Evolutionary conservation across 805 yeast species (phyloP).

Genomic region (Barnettozyma sp.): DNA sequence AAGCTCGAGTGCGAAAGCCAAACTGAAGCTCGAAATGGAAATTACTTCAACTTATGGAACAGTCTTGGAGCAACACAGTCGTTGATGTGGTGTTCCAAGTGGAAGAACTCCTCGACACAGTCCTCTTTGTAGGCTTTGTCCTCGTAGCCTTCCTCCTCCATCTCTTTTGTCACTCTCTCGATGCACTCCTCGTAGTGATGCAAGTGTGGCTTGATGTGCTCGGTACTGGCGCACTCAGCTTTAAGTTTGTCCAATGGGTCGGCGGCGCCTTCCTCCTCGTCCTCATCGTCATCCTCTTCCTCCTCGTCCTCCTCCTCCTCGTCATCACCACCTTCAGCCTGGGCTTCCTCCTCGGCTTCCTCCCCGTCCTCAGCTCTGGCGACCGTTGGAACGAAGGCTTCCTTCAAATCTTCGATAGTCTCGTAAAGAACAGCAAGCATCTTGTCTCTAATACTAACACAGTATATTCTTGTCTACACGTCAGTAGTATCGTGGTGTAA

Average conservation of each 20-base stretch:
- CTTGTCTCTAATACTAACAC: no score
- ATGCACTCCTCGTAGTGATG: conserved; percentile 94
- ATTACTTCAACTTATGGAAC: conserved; percentile 75
- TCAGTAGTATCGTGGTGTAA: not conserved
- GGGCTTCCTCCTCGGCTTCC: conserved; percentile 22
- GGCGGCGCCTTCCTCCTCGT: conserved; percentile 57
- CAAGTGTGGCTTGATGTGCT: conserved; percentile 60
- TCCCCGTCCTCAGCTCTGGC: conserved; percentile 67
- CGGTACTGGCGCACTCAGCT: conserved; percentile 63
- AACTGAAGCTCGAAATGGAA: no score
- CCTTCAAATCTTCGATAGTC: conserved; percentile 60
- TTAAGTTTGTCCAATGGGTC: conserved; percentile 61
- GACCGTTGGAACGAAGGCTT: conserved; percentile 66
- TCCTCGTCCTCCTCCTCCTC: conserved; percentile 53
- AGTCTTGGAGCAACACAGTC: conserved; percentile 88
- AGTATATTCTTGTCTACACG: no score
- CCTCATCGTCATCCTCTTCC: conserved; percentile 47
- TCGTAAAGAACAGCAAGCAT: conserved; percentile 34
- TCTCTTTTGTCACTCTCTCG: conserved; percentile 86
- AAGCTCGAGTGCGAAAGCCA: no score
- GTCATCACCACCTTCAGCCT: conserved; percentile 32
- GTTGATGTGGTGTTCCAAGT: conserved; percentile 87
- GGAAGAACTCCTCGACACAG: conserved; percentile 98
- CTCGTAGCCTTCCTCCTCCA: conserved; percentile 79
- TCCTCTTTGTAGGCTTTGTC: conserved; percentile 85